phyloP scores from a whole-genome alignment of 805 yeast genomes.

The Saturnispora bothae region DNA sequence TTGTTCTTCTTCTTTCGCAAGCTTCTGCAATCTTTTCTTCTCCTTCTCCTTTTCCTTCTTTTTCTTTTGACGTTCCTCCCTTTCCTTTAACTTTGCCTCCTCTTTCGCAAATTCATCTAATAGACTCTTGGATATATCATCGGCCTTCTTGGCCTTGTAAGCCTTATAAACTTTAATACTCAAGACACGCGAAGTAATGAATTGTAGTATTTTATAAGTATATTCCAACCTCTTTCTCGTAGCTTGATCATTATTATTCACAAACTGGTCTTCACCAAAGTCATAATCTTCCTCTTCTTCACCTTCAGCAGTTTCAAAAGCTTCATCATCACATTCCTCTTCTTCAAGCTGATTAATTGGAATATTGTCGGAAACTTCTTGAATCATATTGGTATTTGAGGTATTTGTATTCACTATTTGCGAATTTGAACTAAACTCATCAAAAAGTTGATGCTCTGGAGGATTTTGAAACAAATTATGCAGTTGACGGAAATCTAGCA shows the following conservation, averaged over 20 bases:
- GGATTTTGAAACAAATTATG: background rate
- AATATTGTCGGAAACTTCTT: slow-evolving; percentile 16
- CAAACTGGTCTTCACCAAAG: slow-evolving; percentile 31
- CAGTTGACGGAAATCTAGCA: slow-evolving; percentile 1
- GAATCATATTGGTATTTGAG: background rate
- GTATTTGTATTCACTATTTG: background rate
- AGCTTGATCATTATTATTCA: slow-evolving; percentile 36
- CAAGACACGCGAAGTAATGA: slow-evolving; percentile 69
- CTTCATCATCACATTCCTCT: slow-evolving; percentile 11
- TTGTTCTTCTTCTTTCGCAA: slow-evolving; percentile 53
- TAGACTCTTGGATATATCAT: slow-evolving; percentile 53
- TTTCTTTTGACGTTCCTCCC: slow-evolving; percentile 52
- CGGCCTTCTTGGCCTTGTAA: slow-evolving; percentile 71
- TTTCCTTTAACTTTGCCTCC: slow-evolving; percentile 51
- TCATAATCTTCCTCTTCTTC: slow-evolving; percentile 17
- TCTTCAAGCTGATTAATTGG: slow-evolving; percentile 18
- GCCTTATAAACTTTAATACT: slow-evolving; percentile 66
- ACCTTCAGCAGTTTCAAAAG: slow-evolving; percentile 15
- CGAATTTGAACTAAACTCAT: too few relatives aligned
- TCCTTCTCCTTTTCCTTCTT: slow-evolving; percentile 64
- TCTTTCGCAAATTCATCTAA: slow-evolving; percentile 65
- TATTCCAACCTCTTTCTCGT: slow-evolving; percentile 62
- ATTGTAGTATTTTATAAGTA: slow-evolving; percentile 68
- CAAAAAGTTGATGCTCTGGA: background rate
- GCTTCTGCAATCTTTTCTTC: slow-evolving; percentile 51